phyloP scores from a whole-genome alignment of 345 rosid species.

The Microcos paniculata region DNA sequence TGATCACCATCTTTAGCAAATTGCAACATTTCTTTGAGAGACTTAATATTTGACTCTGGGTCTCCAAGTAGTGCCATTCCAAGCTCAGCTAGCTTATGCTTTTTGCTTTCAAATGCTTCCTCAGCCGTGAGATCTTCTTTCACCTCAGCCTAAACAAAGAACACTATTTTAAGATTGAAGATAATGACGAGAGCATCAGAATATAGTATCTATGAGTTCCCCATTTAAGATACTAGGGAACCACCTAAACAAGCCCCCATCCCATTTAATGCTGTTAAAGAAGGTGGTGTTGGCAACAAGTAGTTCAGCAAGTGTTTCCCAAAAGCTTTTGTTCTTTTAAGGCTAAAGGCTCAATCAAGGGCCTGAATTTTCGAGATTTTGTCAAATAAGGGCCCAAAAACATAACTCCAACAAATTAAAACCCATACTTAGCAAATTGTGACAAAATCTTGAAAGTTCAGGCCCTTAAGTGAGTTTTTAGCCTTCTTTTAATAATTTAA shows the following conservation, averaged over 20 bases:
- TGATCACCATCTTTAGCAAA: slow-evolving; percentile 56
- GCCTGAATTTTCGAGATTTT: too few species aligned
- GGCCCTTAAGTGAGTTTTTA: too few species aligned
- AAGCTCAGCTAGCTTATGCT: slow-evolving; percentile 74
- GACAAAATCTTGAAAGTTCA: too few species aligned
- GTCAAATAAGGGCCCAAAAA: too few species aligned
- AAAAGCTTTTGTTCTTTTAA: too few species aligned
- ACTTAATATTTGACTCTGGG: slow-evolving; percentile 76
- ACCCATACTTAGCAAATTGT: too few species aligned
- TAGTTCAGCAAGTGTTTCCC: too few species aligned
- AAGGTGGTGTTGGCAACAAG: too few species aligned
- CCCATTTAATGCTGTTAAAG: too few species aligned
- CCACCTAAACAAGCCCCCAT: not conserved
- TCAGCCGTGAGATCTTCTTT: slow-evolving; percentile 82
- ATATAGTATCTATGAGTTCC: not conserved
- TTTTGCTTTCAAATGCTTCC: slow-evolving; percentile 65
- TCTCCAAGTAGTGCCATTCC: slow-evolving; percentile 70
- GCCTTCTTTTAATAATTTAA: too few species aligned
- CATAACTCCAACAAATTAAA: too few species aligned
- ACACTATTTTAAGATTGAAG: slow-evolving; percentile 2
- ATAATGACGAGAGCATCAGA: not conserved
- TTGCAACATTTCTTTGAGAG: slow-evolving; percentile 74
- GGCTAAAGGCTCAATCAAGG: too few species aligned
- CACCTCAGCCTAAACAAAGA: slow-evolving; percentile 73
- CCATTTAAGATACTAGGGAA: not conserved